phyloP scores from a whole-genome alignment of 1,284 basidiomycete species.

The Wolfiporia cocos region DNA sequence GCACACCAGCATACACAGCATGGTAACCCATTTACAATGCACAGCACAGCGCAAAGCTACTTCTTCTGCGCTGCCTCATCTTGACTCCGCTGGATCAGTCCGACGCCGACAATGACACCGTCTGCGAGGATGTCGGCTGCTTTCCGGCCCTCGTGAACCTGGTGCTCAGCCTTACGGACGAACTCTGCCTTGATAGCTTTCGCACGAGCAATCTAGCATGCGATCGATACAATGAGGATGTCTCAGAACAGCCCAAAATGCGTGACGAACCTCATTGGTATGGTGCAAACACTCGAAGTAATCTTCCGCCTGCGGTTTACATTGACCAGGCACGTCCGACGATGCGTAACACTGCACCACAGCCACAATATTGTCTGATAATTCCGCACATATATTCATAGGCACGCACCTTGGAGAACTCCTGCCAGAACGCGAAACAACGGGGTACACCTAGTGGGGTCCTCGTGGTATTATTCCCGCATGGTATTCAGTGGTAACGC shows the following conservation, averaged over 20 bases:
- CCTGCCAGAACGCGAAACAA: constrained; percentile 93
- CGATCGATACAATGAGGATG: not conserved
- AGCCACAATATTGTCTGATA: too few species aligned
- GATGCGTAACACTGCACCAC: constrained; percentile 88
- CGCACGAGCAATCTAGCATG: constrained; percentile 61
- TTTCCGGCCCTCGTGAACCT: constrained; percentile 66
- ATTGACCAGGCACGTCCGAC: constrained; percentile 74
- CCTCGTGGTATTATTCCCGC: too few species aligned
- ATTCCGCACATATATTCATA: too few species aligned
- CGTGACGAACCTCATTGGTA: constrained; percentile 73
- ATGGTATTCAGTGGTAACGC: constrained; percentile 10
- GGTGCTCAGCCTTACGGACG: constrained; percentile 58
- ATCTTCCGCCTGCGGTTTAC: constrained; percentile 74
- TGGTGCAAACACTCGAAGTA: constrained; percentile 94
- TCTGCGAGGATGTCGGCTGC: constrained; percentile 68
- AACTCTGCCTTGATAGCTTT: constrained; percentile 72
- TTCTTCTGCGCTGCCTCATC: constrained; percentile 13
- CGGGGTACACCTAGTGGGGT: constrained; percentile 66
- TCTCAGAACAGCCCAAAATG: constrained; percentile 1
- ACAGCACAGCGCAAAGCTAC: constrained; percentile 2
- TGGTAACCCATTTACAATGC: too few species aligned
- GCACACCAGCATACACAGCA: too few species aligned
- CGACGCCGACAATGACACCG: constrained; percentile 70
- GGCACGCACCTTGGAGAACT: constrained; percentile 74
- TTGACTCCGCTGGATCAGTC: constrained; percentile 58